Base-by-base conservation (phyloP, 768 basidiomycete species). In the Serpula lacrymans region DNA sequence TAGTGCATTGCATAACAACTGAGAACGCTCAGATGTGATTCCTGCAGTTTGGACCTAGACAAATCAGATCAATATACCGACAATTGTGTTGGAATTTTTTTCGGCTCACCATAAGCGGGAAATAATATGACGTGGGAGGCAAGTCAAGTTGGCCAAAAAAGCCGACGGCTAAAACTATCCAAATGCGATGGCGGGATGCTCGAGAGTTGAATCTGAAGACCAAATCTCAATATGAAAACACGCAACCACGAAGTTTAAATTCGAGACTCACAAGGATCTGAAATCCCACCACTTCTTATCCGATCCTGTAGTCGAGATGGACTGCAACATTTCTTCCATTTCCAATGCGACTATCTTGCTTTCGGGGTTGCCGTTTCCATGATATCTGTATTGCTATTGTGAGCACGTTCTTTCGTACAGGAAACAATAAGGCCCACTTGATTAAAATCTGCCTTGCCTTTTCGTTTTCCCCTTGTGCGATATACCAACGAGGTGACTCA, bases 261-360 rank as follows among this genome's bases (percentile, higher is more conserved):
- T 44, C 39, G 30, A 51, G n/a, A 9, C 34, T n/a, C 18, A 54
- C 10, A 56, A 42, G 20, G 45, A 54, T 2, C 43, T 41, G 50
- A 57, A 64, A 45, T 67, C 63, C 59, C 60, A 64, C 63, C 61
- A 63, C 14, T 51, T 37, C 53, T 67, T 65, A 48, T 67, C 65
- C 23, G 58, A 50, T 23, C 59, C 63, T 28, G 53, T 52, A 6
- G 50, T 40, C 33, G 42, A 30, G 37, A 64, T 61, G 31, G 50
- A 42, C 23, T 57, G 62, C 33, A 51, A 49, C 51, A 67, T 59
- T 46, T 62, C 62, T 23, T 46, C 43, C 49, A 48, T 54, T 39
- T 64, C 59, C 28, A 64, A 50, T 18, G 45, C 44, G 35, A 64
- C 60, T 34, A 63, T 41, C 8, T 52, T 47, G 22, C 51, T 53